Base-by-base conservation (phyloP, 768 basidiomycete species). In the Sarcodon sp. region DNA sequence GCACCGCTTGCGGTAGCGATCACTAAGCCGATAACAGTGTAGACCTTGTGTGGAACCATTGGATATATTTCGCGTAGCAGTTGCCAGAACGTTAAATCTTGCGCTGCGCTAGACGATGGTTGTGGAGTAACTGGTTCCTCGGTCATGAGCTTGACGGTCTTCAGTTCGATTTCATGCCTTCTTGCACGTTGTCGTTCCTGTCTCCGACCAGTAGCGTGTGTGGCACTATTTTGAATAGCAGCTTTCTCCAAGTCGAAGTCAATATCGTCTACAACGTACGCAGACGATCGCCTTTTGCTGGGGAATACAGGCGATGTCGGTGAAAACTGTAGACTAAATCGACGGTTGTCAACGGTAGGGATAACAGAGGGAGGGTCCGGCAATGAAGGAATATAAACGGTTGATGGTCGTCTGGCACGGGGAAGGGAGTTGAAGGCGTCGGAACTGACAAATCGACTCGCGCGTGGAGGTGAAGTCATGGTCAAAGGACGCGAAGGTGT, bases 1-100 rank as follows among this genome's bases (percentile, higher is more conserved):
- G 86, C 75, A 16, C 96, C 94, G 54, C 79, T 84, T 47, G 76
- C 62, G 37, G 90, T 53, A 49, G 83, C 82, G n/a, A 76, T 58
- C 49, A 79, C 2, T 21, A 94, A 68, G 13, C 92, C 92, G 46
- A 87, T 31, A 59, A 79, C 56, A 50, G 96, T 62, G 38, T 87
- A 53, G 4, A 71, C 69, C 57, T 93, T 96, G 59, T 74, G 61
- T 0, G 92, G 91, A 27, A 96, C 66, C 0, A 77, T 77, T 2
- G 83, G 84, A 59, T 78, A 82, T 51, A 83, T 69, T 6, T 62
- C 64, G 49, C 73, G 72, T 12, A 83, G 53, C 18, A 80, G 71
- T 0, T 57, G 51, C 63, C 70, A 69, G 55, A 81, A 70, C 6
- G 69, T 57, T 27, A 51, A 47, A 36, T 54, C 46, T 12, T 21